Percentiles rank a stretch among this genome's conserved stretches.
Conservation (phyloP, 23 red algal genomes). For the Gracilariopsis chorda region DNA sequence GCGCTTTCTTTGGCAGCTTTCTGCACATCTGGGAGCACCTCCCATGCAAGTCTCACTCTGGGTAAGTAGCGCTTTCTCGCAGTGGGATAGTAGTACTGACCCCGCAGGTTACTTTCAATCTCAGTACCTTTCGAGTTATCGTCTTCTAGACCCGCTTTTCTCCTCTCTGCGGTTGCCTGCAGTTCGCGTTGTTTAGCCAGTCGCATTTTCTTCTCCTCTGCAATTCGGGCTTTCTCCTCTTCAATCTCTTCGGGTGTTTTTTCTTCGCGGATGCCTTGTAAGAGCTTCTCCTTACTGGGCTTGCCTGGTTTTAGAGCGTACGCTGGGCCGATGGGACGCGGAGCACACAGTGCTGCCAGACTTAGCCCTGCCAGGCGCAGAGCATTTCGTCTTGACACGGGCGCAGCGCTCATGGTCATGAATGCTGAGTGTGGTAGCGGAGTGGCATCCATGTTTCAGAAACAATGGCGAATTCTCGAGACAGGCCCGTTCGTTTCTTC, state of each 20-base stretch:
- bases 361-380: conserved; percentile 38
- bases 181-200: conserved; percentile 56
- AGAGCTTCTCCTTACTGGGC: conserved; percentile 46
- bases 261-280: conserved; percentile 39
- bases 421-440: neutral
- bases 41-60: conserved; percentile 60
- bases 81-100: conserved; percentile 81
- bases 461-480: no score
- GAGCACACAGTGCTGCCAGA: conserved; percentile 38
- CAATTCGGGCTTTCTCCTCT: conserved; percentile 32
- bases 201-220: conserved; percentile 21
- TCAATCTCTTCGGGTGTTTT: conserved; percentile 57
- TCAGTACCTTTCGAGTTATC: neutral
- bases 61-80: conserved; percentile 65
- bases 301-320: conserved; percentile 50
- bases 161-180: conserved; percentile 37
- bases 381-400: conserved; percentile 33
- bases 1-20: conserved; percentile 15
- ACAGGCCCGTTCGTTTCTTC: no score
- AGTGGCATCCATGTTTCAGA: neutral
- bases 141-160: conserved; percentile 18
- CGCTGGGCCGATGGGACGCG: neutral
- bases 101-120: conserved; percentile 77
- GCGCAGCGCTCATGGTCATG: conserved; percentile 6
- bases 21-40: conserved; percentile 16